Percentiles rank a stretch among this genome's conserved stretches.
Conservation (phyloP, 2,329 filamentous ascomycete species). For the Monilinia laxa region DNA sequence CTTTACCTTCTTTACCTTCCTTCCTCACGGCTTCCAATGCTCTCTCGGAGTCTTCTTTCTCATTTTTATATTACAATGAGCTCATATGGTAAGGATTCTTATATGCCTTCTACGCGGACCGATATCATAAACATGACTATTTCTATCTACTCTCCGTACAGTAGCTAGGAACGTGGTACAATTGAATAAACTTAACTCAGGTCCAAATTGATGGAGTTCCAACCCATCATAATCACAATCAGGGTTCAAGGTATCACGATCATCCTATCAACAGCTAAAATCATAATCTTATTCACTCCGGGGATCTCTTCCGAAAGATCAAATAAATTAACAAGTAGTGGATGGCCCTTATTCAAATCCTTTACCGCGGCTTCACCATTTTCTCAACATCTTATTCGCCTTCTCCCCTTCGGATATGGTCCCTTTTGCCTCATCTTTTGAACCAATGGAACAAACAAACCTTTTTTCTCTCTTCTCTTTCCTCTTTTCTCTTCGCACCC, state of each 20-base stretch:
- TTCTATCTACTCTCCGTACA: no score
- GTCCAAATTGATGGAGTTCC: not conserved
- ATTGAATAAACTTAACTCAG: not conserved
- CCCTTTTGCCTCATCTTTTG: not conserved
- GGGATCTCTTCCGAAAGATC: constrained; percentile 14
- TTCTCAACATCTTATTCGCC: not conserved
- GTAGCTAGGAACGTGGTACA: no score
- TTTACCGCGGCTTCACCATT: not conserved
- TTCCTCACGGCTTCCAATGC: not conserved
- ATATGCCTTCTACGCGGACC: no score
- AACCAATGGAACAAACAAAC: no score
- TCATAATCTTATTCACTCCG: constrained; percentile 1
- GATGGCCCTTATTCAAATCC: not conserved
- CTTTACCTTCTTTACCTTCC: not conserved
- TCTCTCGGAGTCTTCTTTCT: no score
- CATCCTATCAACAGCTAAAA: not conserved
- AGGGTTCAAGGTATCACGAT: constrained; percentile 1
- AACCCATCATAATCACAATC: not conserved
- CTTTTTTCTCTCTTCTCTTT: not conserved
- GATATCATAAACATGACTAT: no score
- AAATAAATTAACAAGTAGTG: not conserved
- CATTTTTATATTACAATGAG: not conserved
- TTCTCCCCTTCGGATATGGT: not conserved
- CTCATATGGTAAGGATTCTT: not conserved
- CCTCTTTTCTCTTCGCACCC: not conserved